These are phyloP conservation scores for Dryas alaskensis DNA, from an alignment of 306 rosid species.

Conservation along the genomic window DNA sequence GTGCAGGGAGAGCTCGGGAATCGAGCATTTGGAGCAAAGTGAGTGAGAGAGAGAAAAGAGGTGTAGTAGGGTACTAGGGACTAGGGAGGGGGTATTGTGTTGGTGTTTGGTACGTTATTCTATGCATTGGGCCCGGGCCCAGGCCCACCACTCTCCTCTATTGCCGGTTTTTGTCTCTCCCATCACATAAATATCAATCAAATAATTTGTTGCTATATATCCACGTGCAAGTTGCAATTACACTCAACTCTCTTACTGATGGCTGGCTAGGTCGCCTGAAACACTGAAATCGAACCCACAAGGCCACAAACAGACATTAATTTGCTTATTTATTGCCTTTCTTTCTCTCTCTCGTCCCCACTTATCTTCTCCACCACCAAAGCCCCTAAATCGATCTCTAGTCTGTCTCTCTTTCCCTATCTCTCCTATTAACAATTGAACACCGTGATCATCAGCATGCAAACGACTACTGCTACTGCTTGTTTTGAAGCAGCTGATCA, in stretches of 20 bases:
- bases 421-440: constrained; percentile 16
- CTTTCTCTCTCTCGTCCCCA: constrained; percentile 24
- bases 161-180: constrained; percentile 76
- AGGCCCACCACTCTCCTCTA: constrained; percentile 44
- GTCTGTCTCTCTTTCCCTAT: not conserved
- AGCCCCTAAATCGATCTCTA: constrained; percentile 19
- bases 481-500: constrained; percentile 24
- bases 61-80: not conserved
- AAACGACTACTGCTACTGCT: constrained; percentile 22
- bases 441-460: constrained; percentile 54
- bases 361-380: constrained; percentile 30
- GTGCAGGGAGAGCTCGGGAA: not conserved
- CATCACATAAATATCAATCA: constrained; percentile 1
- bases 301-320: not conserved
- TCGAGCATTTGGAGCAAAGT: not conserved
- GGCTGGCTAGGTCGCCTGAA: no score
- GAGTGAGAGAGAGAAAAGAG: constrained; percentile 3
- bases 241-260: no score
- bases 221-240: no score
- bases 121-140: constrained; percentile 32
- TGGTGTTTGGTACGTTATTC: constrained; percentile 47
- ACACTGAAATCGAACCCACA: not conserved
- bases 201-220: no score
- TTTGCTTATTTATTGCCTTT: constrained; percentile 46
- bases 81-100: not conserved